A percentile compares a stretch with the other conserved stretches of the same genome.
phyloP scores from a whole-genome alignment of 1,284 basidiomycete genomes.

The Bondarzewia mesenterica region DNA sequence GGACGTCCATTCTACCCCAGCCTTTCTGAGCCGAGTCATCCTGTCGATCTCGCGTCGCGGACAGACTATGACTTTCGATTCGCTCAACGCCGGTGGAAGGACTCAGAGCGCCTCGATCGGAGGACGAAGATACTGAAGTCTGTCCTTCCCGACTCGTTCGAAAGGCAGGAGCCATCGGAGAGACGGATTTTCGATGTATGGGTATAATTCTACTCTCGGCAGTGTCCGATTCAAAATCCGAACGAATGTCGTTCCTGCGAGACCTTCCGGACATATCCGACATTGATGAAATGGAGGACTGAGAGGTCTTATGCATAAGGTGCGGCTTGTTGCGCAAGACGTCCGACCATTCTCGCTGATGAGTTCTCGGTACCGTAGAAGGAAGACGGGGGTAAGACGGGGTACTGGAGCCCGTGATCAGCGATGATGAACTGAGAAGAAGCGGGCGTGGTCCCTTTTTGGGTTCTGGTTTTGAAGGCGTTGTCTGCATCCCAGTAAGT shows the following conservation, averaged over 20 bases:
- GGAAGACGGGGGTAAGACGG: slow-evolving; percentile 27
- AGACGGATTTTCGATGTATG: slow-evolving; percentile 57
- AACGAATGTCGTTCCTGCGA: slow-evolving; percentile 21
- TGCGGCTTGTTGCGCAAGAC: slow-evolving; percentile 33
- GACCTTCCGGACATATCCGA: slow-evolving; percentile 30
- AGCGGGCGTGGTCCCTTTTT: slow-evolving; percentile 49
- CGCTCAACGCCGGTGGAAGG: background rate
- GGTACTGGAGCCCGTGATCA: slow-evolving; percentile 30
- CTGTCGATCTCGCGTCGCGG: slow-evolving; percentile 2
- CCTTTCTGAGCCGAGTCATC: slow-evolving; percentile 17
- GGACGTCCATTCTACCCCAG: slow-evolving; percentile 25
- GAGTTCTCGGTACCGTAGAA: slow-evolving; percentile 21
- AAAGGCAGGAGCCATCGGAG: slow-evolving; percentile 60
- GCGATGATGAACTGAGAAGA: slow-evolving; percentile 38
- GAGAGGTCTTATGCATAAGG: slow-evolving; percentile 38
- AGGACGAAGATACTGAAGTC: slow-evolving; percentile 6
- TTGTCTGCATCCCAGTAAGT: slow-evolving; percentile 22
- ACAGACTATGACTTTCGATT: slow-evolving; percentile 1
- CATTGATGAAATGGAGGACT: slow-evolving; percentile 56
- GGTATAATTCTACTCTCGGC: slow-evolving; percentile 47
- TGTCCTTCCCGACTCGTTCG: slow-evolving; percentile 17
- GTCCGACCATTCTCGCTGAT: slow-evolving; percentile 38
- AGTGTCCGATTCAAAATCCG: slow-evolving; percentile 49
- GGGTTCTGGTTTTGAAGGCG: slow-evolving; percentile 18
- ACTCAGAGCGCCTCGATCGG: slow-evolving; percentile 11